phyloP scores from a whole-genome alignment of 2,329 filamentous ascomycete genomes.

The Penicillium italicum region DNA sequence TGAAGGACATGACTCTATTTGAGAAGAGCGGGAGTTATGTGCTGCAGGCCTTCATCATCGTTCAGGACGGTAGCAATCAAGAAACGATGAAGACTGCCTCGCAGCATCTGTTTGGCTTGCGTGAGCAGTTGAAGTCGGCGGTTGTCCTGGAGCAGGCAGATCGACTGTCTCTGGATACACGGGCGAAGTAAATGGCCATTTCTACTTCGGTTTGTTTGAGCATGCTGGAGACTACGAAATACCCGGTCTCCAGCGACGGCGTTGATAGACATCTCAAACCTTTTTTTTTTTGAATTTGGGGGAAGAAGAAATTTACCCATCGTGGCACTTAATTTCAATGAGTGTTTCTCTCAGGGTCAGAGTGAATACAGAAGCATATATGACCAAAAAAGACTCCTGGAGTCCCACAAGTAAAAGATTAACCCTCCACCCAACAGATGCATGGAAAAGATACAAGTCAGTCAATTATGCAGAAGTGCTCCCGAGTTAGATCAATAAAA shows the following conservation, averaged over 20 bases:
- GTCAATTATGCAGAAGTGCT: no score
- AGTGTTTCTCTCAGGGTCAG: not conserved
- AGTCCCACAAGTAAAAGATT: not conserved
- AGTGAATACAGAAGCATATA: not conserved
- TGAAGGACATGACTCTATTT: constrained; percentile 48
- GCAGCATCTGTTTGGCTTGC: constrained; percentile 53
- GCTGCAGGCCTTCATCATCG: constrained; percentile 55
- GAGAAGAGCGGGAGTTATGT: constrained; percentile 58
- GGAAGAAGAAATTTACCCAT: constrained; percentile 3
- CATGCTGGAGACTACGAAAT: not conserved
- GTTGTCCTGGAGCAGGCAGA: constrained; percentile 57
- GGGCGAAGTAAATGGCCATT: constrained; percentile 48
- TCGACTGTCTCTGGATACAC: constrained; percentile 57
- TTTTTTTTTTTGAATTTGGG: not conserved
- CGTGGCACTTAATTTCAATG: not conserved
- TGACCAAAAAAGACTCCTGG: not conserved
- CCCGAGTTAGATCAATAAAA: no score
- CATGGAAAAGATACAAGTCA: no score
- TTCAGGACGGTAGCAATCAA: constrained; percentile 54
- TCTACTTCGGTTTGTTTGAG: not conserved
- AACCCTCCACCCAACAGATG: no score
- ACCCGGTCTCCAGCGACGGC: not conserved
- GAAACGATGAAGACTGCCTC: constrained; percentile 53
- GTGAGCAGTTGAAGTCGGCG: constrained; percentile 52
- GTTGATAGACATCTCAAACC: not conserved